Conservation (phyloP, 2,329 filamentous ascomycete genomes). For the Arthrobotrys sinensis region DNA sequence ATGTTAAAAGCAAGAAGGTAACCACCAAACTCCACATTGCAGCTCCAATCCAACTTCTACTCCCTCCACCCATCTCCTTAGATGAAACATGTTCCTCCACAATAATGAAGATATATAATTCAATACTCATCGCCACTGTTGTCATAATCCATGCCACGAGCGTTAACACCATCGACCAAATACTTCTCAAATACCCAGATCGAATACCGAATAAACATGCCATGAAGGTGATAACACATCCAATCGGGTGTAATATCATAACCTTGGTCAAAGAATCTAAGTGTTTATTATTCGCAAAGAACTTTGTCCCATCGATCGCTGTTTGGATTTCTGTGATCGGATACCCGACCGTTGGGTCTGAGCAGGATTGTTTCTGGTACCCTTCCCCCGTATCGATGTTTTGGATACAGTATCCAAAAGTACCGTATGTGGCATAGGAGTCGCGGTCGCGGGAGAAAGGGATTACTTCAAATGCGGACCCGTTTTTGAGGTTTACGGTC, state of each 20-base stretch:
- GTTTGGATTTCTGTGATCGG: constrained; percentile 51
- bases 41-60: constrained; percentile 24
- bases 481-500: constrained; percentile 45
- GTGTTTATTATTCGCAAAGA: constrained; percentile 43
- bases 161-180: constrained; percentile 33
- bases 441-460: constrained; percentile 50
- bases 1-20: constrained; percentile 23
- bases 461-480: constrained; percentile 38
- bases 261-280: constrained; percentile 52
- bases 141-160: constrained; percentile 19
- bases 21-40: constrained; percentile 49
- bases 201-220: constrained; percentile 38
- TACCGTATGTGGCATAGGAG: constrained; percentile 53
- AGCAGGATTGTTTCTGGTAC: constrained; percentile 48
- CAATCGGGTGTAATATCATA: constrained; percentile 52
- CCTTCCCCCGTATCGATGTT: constrained; percentile 53
- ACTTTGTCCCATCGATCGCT: constrained; percentile 50
- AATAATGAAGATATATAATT: constrained; percentile 41
- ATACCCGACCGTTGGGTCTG: constrained; percentile 48
- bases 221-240: constrained; percentile 24
- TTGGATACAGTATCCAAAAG: constrained; percentile 55
- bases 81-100: constrained; percentile 42
- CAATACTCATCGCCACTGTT: constrained; percentile 42
- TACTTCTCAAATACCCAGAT: constrained; percentile 37
- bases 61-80: constrained; percentile 44